Evolutionary conservation across 768 basidiomycete species (phyloP).

Genomic region (Termitomyces sp.): DNA sequence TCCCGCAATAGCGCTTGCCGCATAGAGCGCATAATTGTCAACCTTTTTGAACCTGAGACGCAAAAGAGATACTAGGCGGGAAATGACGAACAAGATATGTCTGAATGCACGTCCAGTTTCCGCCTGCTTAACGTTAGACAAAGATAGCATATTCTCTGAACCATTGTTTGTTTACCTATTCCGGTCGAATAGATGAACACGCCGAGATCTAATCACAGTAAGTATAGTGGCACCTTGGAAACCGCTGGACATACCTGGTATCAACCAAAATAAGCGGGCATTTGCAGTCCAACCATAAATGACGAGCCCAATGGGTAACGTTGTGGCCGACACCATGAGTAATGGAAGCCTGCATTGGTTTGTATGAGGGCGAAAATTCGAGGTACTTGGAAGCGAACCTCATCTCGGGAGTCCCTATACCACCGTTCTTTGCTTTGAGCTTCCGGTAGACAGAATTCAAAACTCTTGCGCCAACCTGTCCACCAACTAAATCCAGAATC

Average conservation of each 20-base stretch:
- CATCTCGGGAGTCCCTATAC: slow-evolving; percentile 52
- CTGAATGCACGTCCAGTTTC: slow-evolving; percentile 43
- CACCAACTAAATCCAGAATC: slow-evolving; percentile 20
- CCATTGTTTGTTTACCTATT: slow-evolving; percentile 28
- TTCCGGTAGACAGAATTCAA: slow-evolving; percentile 43
- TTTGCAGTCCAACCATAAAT: slow-evolving; percentile 61
- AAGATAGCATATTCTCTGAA: neutral
- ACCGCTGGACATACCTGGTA: slow-evolving; percentile 34
- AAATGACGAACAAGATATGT: slow-evolving; percentile 46
- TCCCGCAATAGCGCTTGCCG: slow-evolving; percentile 53
- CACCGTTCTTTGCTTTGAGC: slow-evolving; percentile 41
- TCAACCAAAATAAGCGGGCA: slow-evolving; percentile 49
- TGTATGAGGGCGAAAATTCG: neutral
- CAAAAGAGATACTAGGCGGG: slow-evolving; percentile 4
- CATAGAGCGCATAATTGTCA: slow-evolving; percentile 78
- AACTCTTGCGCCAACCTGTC: slow-evolving; percentile 35
- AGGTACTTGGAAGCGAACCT: slow-evolving; percentile 18
- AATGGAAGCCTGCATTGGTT: slow-evolving; percentile 20
- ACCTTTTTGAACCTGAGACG: slow-evolving; percentile 41
- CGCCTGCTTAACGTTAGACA: slow-evolving; percentile 15
- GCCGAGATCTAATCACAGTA: slow-evolving; percentile 23
- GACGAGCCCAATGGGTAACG: slow-evolving; percentile 56
- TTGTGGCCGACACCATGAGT: slow-evolving; percentile 43
- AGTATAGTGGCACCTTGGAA: neutral
- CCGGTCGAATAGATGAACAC: slow-evolving; percentile 44